These are phyloP conservation scores for Casuarina glauca DNA, from an alignment of 306 rosid genomes.

Conservation along the genomic window DNA sequence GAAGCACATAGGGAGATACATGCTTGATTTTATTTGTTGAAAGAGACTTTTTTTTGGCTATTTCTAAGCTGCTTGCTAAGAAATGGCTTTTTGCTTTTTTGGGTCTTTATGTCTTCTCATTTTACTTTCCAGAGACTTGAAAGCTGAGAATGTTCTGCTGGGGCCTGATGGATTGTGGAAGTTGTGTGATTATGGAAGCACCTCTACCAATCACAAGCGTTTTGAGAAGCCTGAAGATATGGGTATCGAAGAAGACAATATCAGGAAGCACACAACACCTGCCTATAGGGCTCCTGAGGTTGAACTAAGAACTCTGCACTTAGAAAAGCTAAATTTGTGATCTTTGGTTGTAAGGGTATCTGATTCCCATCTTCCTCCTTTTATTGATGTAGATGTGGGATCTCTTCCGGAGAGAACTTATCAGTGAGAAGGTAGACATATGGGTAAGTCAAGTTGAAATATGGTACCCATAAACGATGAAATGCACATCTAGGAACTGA, in stretches of 20 bases:
- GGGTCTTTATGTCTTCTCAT: slow-evolving; percentile 1
- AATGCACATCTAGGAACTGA: slow-evolving; percentile 24
- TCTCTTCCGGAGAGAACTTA: slow-evolving; percentile 80
- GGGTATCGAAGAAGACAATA: slow-evolving; percentile 99
- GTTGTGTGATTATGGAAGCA: slow-evolving; percentile 97
- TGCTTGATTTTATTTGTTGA: neutral
- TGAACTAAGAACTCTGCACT: slow-evolving; percentile 21
- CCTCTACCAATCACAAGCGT: slow-evolving; percentile 87
- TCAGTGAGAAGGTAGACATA: slow-evolving; percentile 93
- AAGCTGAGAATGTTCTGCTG: slow-evolving; percentile 82
- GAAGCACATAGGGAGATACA: neutral
- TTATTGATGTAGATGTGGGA: slow-evolving; percentile 87
- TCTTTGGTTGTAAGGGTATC: slow-evolving; percentile 8
- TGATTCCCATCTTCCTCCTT: slow-evolving; percentile 17
- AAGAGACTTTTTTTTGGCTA: neutral
- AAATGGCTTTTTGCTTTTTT: neutral
- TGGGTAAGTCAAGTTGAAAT: slow-evolving; percentile 68
- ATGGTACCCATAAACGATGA: slow-evolving; percentile 16
- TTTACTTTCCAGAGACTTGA: slow-evolving; percentile 70
- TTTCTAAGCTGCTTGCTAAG: neutral
- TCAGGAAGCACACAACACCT: slow-evolving; percentile 97
- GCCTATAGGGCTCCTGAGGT: slow-evolving; percentile 99
- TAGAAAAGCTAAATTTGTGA: slow-evolving; percentile 5
- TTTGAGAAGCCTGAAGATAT: slow-evolving; percentile 96
- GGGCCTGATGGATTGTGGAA: slow-evolving; percentile 90